Evolutionary conservation across 2,329 filamentous ascomycete genomes (phyloP), one percentile per base, ranked within the genome.

Genomic region (Aspergillus pseudoviridinutans): DNA sequence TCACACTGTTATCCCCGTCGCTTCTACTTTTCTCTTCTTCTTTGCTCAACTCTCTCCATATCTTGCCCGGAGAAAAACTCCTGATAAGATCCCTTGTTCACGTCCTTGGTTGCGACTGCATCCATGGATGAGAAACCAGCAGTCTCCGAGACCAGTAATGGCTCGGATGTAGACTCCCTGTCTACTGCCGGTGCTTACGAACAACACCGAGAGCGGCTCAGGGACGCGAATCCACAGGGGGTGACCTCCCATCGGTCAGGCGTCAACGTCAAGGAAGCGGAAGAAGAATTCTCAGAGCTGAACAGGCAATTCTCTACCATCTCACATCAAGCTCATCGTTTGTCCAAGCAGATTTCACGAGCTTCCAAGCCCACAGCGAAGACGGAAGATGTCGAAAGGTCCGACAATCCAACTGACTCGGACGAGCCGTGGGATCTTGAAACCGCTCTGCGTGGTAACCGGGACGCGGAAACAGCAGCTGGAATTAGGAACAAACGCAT

Each of bases 401-500:
- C 74, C 1, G 70, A 71, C 3, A 74, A 74, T 28, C 69, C 74
- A 1, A 66, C 73, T 1, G 74, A 74, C 3, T 78, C 78, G 0
- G 78, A 78, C 2, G 84, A 84, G 55, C 78, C 81, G 9, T 96
- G 94, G 73, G 87, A 96, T 69, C 79, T 96, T 41, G 90, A 96
- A 71, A 75, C 80, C 8, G 86, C 87, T 3, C 78, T 96, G 59
- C 84, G 89, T 49, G 90, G 90, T 2, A 86, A 86, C 55, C 81
- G 88, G 56, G 83, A 82, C 49, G 87, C 90, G 8, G 89, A 91
- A 68, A 82, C 84, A 59, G 85, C 88, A 60, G 89, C 89, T 5
- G 91, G 91, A 1, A 95, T 95, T 73, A 87, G 86, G 59, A 81
- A 86, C 4, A 95, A 95, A 78, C 86, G 88, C 65, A 88, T 92